These are phyloP conservation scores for Termitomyces sp. DNA, from an alignment of 768 basidiomycete genomes.

Conservation along the genomic window DNA sequence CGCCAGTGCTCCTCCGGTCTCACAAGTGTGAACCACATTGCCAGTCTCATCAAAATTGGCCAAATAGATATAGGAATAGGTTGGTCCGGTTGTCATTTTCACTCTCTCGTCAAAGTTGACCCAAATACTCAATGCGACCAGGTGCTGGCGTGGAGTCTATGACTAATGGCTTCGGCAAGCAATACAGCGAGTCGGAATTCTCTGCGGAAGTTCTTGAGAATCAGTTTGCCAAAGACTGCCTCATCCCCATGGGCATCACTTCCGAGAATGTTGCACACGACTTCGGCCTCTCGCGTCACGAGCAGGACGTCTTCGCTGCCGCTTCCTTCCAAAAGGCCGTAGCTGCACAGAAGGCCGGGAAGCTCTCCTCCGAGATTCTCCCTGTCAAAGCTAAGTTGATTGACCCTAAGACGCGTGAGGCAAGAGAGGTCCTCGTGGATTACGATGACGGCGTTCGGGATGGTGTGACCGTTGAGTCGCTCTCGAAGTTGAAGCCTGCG, in stretches of 20 bases:
- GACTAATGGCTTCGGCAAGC: constrained; percentile 71
- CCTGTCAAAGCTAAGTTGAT: constrained; percentile 69
- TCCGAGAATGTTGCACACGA: constrained; percentile 91
- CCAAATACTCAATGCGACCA: constrained; percentile 19
- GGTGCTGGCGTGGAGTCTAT: constrained; percentile 91
- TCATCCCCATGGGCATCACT: constrained; percentile 90
- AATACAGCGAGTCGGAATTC: constrained; percentile 46
- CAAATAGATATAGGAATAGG: constrained; percentile 92
- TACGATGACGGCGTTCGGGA: constrained; percentile 84
- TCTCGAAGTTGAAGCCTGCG: constrained; percentile 83
- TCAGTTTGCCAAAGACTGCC: constrained; percentile 76
- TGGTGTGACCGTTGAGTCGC: constrained; percentile 75
- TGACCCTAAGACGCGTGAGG: constrained; percentile 75
- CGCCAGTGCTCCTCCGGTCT: constrained; percentile 90
- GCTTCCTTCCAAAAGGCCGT: constrained; percentile 83
- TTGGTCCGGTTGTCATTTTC: constrained; percentile 27
- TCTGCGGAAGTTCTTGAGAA: constrained; percentile 67
- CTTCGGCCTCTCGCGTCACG: constrained; percentile 67
- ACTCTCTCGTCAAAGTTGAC: constrained; percentile 1
- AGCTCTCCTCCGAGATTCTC: constrained; percentile 83
- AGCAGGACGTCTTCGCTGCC: constrained; percentile 84
- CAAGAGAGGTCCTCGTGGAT: constrained; percentile 66
- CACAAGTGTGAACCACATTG: constrained; percentile 77
- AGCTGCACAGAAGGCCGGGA: constrained; percentile 74
- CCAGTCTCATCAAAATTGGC: constrained; percentile 72